A percentile compares a stretch with the other conserved stretches of the same genome.
Conservation (phyloP, 2,329 filamentous ascomycete species). For the Sporothrix pallida region DNA sequence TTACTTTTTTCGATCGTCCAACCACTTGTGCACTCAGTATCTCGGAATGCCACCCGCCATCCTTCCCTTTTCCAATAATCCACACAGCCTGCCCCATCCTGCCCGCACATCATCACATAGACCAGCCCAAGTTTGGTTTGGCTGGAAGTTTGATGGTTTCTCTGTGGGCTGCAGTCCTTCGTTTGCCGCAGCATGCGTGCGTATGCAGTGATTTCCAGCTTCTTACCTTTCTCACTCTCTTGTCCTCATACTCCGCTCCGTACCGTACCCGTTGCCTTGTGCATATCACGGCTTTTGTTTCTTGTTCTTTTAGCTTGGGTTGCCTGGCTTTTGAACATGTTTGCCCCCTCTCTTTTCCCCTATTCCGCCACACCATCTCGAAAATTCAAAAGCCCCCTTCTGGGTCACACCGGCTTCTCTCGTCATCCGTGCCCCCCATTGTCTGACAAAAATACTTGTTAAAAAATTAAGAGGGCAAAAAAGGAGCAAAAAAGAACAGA, state of each 20-base stretch:
- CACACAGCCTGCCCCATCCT: slow-evolving; percentile 12
- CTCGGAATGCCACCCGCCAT: slow-evolving; percentile 1
- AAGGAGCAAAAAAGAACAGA: neutral
- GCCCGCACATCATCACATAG: neutral
- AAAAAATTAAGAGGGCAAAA: neutral
- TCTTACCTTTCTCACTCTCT: neutral
- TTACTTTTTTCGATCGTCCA: slow-evolving; percentile 11
- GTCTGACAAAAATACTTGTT: slow-evolving; percentile 11
- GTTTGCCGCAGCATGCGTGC: slow-evolving; percentile 22
- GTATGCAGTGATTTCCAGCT: neutral
- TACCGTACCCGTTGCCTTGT: slow-evolving; percentile 19
- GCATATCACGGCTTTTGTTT: neutral
- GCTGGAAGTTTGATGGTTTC: neutral
- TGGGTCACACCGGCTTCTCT: slow-evolving; percentile 24
- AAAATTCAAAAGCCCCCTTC: neutral
- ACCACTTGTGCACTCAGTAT: neutral
- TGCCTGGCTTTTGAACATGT: neutral
- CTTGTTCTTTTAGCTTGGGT: neutral
- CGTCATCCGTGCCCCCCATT: slow-evolving; percentile 19
- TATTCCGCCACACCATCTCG: slow-evolving; percentile 12
- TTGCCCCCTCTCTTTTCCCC: slow-evolving; percentile 11
- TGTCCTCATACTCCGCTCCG: neutral
- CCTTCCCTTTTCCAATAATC: neutral
- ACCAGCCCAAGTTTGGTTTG: slow-evolving; percentile 1
- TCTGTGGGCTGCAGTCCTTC: neutral